Evolutionary conservation across 768 basidiomycete species (phyloP), one percentile per base, ranked within the genome.

Genomic region (Termitomyces titanicus): DNA sequence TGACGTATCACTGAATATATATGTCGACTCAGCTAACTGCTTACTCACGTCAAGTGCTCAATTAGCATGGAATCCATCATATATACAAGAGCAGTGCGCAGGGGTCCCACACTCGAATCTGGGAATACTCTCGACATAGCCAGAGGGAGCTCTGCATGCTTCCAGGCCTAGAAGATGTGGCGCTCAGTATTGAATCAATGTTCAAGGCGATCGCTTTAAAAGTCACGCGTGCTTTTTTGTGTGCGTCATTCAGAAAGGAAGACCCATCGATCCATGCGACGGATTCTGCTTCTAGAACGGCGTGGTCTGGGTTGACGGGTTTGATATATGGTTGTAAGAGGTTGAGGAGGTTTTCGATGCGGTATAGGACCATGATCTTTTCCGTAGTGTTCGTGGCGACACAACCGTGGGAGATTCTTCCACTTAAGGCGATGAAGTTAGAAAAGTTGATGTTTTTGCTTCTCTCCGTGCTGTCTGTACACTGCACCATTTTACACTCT

Each of bases 11-110:
- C 10, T 35, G n/a, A 4, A 15, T 20, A 12, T 47, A n/a, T 45
- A 18, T 25, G 5, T 39, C 38, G 18, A 39, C 12, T 5, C 15
- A 22, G 24, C 25, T 25, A 40, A 24, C 43, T 17, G 7, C 11
- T n/a, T 55, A 55, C 55, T 40, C 55, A 56, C 55, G 55, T 56
- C 27, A 56, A 27, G 13, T 51, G 49, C 35, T 56, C 55, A 42
- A 56, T 24, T 49, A 56, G 51, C 37, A 56, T 25, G 37, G 51
- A 56, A 38, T 47, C 37, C 55, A 51, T 56, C 55, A 56, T 56
- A 12, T 46, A 51, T 24, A 51, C 49, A n/a, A 56, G 44, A n/a
- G 42, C 38, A 18, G 51, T 35, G 4, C 55, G 49, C 18, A 56
- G 44, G 17, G 10, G 35, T 13, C 20, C 50, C 37, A 31, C 49